These are phyloP conservation scores for Paramecium caudatum DNA, from an alignment of 73 alveolate species.

Conservation along the genomic window DNA sequence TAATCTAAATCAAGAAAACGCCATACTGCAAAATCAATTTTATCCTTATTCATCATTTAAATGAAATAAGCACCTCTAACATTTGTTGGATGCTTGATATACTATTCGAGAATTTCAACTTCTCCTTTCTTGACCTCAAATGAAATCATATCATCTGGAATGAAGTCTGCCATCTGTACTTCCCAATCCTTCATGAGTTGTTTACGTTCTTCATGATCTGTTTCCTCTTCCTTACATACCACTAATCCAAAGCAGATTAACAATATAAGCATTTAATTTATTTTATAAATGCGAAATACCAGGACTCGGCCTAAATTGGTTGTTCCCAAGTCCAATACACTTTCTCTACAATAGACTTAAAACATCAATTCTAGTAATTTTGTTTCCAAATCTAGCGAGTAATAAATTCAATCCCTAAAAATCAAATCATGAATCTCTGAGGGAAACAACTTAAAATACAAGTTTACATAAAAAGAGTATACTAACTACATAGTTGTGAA, in stretches of 20 bases:
- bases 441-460: not conserved
- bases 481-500: not conserved
- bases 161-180: conserved; percentile 69
- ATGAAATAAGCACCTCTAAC: conserved; percentile 76
- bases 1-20: not conserved
- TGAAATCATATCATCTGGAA: conserved; percentile 74
- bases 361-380: too few species aligned
- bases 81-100: conserved; percentile 60
- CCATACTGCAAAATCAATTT: conserved; percentile 66
- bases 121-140: conserved; percentile 67
- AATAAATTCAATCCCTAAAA: conserved; percentile 24
- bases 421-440: not conserved
- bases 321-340: conserved; percentile 41
- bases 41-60: conserved; percentile 48
- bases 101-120: conserved; percentile 63
- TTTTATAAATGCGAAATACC: conserved; percentile 12
- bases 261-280: too few species aligned
- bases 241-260: not conserved
- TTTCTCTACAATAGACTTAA: too few species aligned
- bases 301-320: conserved; percentile 40
- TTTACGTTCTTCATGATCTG: conserved; percentile 31
- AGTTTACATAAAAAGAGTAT: conserved; percentile 2
- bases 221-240: not conserved
- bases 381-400: conserved; percentile 14
- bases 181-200: conserved; percentile 73